phyloP scores from a whole-genome alignment of 495 filamentous ascomycete genomes.

The Aspergillus baeticus region DNA sequence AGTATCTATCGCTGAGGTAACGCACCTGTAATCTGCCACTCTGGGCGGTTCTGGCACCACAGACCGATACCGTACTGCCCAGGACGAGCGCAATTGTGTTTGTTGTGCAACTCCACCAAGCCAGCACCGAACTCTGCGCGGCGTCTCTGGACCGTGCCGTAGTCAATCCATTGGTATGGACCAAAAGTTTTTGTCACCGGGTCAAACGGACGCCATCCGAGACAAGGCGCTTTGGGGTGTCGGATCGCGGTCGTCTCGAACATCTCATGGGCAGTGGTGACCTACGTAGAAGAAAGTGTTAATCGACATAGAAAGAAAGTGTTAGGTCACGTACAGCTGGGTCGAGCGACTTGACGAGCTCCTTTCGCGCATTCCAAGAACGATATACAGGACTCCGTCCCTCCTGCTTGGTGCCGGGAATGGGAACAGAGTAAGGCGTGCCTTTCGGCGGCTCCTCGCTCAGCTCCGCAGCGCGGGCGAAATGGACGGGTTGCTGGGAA shows the following conservation, averaged over 20 bases:
- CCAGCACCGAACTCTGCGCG: slow-evolving; percentile 85
- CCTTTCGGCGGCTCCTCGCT: slow-evolving; percentile 43
- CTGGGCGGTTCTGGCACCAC: slow-evolving; percentile 94
- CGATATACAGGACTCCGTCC: slow-evolving; percentile 78
- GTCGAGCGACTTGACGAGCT: slow-evolving; percentile 70
- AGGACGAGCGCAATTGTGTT: slow-evolving; percentile 54
- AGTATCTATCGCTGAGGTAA: not conserved
- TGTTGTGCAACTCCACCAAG: slow-evolving; percentile 76
- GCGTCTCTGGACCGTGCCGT: slow-evolving; percentile 73
- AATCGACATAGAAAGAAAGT: too few relatives aligned
- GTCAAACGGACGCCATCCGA: slow-evolving; percentile 83
- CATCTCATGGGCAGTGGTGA: slow-evolving; percentile 73
- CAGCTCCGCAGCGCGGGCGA: slow-evolving; percentile 43
- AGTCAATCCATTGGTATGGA: slow-evolving; percentile 80
- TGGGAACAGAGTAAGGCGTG: slow-evolving; percentile 53
- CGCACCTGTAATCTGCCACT: slow-evolving; percentile 93
- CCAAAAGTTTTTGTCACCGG: slow-evolving; percentile 72
- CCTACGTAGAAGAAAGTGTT: too few relatives aligned
- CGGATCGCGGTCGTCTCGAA: slow-evolving; percentile 71
- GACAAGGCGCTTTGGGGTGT: slow-evolving; percentile 60
- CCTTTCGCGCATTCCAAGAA: slow-evolving; percentile 73
- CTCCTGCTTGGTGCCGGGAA: slow-evolving; percentile 71
- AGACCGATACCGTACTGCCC: slow-evolving; percentile 83
- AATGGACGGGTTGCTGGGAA: slow-evolving; percentile 36
- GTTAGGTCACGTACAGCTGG: slow-evolving; percentile 56